Evolutionary conservation across 2,329 filamentous ascomycete species (phyloP), one percentile per base, ranked within the genome.

Genomic region (Colletotrichum shisoi): DNA sequence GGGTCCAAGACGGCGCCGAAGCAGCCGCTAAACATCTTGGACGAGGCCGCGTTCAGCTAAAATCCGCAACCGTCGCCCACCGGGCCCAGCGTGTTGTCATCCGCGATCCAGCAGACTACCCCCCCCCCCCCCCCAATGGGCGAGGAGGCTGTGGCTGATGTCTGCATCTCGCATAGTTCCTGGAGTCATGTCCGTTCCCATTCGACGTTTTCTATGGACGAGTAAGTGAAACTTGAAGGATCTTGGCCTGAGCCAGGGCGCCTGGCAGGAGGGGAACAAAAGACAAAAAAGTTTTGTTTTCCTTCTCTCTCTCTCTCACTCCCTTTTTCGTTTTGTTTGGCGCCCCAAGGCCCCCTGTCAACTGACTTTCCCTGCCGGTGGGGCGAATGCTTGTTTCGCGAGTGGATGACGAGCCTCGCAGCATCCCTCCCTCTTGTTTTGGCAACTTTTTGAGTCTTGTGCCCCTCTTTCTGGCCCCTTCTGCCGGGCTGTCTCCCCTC

Each of bases 21-120:
- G 49, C 49, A 59, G 62, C 56, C 61, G 62, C 65, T 68, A 68
- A 39, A 45, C 31, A 45, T 42, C 49, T 60, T 52, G 49, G 56
- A 54, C 61, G 56, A 40, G 61, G 40, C 61, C 59, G 65, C 62
- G 61, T 68, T 54, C 65, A 59, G 64, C 61, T 49, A 37, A 17
- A 44, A 34, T 54, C 37, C 44, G 65, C 27, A 37, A 24, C 56
- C 65, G 62, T 68, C 65, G 60, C 59, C 19, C 37, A 51, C 37
- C 13, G 45, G 3, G 24, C 46, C 44, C 54, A 15, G 19, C 7
- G n/a, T 24, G 56, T 24, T 27, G 24, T 8, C n/a, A 37, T 49
- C 40, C 34, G 13, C 48, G 31, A 56, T 56, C 37, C 61, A 58
- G 27, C 61, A 54, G 24, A 42, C 15, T 9, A 34, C 31, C 7